Evolutionary conservation across 345 rosid species (phyloP).

Genomic region (Microcos paniculata): DNA sequence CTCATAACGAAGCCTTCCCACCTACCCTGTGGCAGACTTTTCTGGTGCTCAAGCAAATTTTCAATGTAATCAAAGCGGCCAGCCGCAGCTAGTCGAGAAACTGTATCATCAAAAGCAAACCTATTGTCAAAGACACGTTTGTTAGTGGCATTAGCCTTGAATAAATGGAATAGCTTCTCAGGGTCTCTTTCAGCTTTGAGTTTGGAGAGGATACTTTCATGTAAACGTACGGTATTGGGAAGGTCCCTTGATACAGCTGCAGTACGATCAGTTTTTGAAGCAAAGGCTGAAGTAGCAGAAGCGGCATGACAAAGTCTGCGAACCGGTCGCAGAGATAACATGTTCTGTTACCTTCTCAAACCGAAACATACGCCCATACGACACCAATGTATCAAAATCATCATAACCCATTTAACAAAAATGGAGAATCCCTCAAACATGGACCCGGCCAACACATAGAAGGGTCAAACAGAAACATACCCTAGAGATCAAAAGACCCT

Average conservation of each 20-base stretch:
- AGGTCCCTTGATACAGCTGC: conserved; percentile 26
- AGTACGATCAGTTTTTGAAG: conserved; percentile 17
- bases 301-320: conserved; percentile 54
- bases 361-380: conserved; percentile 40
- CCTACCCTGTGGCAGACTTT: conserved; percentile 73
- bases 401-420: background rate
- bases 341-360: conserved; percentile 43
- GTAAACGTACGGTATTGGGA: conserved; percentile 35
- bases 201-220: conserved; percentile 47
- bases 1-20: conserved; percentile 83
- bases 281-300: conserved; percentile 26
- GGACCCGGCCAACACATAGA: too few species aligned
- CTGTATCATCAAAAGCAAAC: conserved; percentile 69
- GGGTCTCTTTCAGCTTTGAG: conserved; percentile 81
- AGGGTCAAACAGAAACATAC: too few species aligned
- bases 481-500: too few species aligned
- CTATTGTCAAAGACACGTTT: conserved; percentile 55
- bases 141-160: conserved; percentile 65
- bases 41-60: conserved; percentile 81
- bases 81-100: conserved; percentile 72
- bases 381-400: background rate
- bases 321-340: conserved; percentile 54
- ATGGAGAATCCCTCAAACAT: too few species aligned
- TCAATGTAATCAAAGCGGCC: conserved; percentile 65
- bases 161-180: conserved; percentile 57